phyloP scores from a whole-genome alignment of 2,329 filamentous ascomycete species.

The Pseudogymnoascus sp. region DNA sequence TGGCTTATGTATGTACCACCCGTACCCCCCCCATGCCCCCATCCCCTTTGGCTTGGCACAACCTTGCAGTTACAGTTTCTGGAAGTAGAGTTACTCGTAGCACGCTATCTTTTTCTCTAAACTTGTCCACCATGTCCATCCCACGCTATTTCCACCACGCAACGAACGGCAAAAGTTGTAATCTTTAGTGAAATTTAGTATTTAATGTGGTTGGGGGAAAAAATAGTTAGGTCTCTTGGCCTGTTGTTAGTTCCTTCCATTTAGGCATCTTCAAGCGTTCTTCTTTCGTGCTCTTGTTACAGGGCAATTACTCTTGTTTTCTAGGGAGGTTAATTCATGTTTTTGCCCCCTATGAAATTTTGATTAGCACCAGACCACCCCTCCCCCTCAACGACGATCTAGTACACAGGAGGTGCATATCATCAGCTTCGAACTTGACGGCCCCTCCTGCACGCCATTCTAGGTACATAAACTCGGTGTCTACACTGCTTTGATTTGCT shows the following conservation, averaged over 20 bases:
- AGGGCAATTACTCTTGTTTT: neutral
- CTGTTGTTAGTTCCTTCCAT: neutral
- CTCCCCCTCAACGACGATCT: neutral
- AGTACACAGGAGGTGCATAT: neutral
- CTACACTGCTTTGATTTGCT: neutral
- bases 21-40: neutral
- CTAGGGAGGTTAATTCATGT: neutral
- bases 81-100: neutral
- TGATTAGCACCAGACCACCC: neutral
- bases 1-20: neutral
- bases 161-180: neutral
- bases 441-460: neutral
- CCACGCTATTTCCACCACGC: neutral
- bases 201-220: neutral
- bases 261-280: neutral
- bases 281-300: neutral
- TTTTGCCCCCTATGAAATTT: neutral
- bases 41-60: neutral
- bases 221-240: neutral
- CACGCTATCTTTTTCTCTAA: neutral
- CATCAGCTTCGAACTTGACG: neutral
- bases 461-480: neutral
- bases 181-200: neutral
- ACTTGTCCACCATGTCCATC: neutral
- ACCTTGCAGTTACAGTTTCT: neutral